These are phyloP conservation scores for Groenewaldozyma sp. DNA, from an alignment of 1,139 yeast genomes.

Conservation along the genomic window DNA sequence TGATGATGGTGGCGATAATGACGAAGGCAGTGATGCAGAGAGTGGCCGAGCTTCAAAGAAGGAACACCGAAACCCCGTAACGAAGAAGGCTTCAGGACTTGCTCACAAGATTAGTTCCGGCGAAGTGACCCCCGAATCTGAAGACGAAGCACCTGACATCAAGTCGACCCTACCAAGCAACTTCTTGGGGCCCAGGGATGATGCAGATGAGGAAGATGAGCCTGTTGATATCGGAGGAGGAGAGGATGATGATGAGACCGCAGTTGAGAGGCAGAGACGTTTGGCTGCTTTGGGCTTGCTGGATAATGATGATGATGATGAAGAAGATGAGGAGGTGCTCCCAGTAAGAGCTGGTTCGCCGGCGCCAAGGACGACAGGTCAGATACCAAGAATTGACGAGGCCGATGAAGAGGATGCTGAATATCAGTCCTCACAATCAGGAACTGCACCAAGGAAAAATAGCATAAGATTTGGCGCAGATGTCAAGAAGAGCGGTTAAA, in stretches of 20 bases:
- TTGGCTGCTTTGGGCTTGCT: slow-evolving; percentile 72
- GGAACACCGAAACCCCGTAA: slow-evolving; percentile 1
- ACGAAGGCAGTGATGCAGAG: slow-evolving; percentile 9
- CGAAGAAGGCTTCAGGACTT: not conserved
- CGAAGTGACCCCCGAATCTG: not conserved
- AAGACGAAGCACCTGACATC: not conserved
- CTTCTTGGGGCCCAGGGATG: slow-evolving; percentile 18
- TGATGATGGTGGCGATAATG: slow-evolving; percentile 5
- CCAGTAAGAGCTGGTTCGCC: not conserved
- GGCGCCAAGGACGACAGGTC: not conserved
- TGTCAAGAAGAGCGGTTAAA: not conserved
- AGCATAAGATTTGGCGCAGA: slow-evolving; percentile 1
- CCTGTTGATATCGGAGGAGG: slow-evolving; percentile 10
- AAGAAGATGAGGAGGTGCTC: slow-evolving; percentile 19
- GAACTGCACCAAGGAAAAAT: too few species aligned
- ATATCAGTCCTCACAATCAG: not conserved
- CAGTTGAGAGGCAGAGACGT: slow-evolving; percentile 63
- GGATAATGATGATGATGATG: slow-evolving; percentile 29
- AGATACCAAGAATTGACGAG: slow-evolving; percentile 11
- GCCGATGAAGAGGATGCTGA: slow-evolving; percentile 15
- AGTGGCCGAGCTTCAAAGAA: not conserved
- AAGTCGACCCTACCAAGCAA: slow-evolving; percentile 11
- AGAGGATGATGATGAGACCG: slow-evolving; percentile 24
- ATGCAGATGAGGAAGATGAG: slow-evolving; percentile 22
- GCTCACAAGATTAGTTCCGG: too few species aligned